Conservation (phyloP, 225 moss, liverwort and hornwort genomes). For the Bryum argenteum region DNA sequence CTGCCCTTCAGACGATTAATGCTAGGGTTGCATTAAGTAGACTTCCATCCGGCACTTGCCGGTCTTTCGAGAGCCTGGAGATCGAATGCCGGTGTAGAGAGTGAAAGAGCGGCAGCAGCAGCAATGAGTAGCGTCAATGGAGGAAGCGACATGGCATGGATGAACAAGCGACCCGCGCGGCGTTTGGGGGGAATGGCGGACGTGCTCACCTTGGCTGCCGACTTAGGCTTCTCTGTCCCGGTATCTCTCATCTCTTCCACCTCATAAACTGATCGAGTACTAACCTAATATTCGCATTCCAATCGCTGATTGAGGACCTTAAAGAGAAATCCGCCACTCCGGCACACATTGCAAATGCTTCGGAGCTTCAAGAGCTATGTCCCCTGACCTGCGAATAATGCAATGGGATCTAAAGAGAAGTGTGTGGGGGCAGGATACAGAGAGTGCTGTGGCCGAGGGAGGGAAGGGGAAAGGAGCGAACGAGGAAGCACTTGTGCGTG, state of each 20-base stretch:
- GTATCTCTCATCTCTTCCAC: slow-evolving; percentile 10
- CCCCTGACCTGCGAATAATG: background rate
- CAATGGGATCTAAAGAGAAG: slow-evolving; percentile 21
- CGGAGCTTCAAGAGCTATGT: background rate
- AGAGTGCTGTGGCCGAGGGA: slow-evolving; percentile 55
- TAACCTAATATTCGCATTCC: too few species aligned
- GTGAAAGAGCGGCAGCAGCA: background rate
- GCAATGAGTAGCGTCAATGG: slow-evolving; percentile 51
- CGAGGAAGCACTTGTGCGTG: slow-evolving; percentile 84
- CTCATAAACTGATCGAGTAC: too few species aligned
- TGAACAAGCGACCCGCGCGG: slow-evolving; percentile 77
- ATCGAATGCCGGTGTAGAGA: slow-evolving; percentile 1
- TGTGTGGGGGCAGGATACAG: slow-evolving; percentile 50
- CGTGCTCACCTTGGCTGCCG: slow-evolving; percentile 83
- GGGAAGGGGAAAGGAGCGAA: slow-evolving; percentile 56
- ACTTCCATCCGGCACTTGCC: background rate
- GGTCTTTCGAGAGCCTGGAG: background rate
- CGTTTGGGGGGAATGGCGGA: slow-evolving; percentile 98
- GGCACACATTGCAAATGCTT: slow-evolving; percentile 4
- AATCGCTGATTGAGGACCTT: too few species aligned
- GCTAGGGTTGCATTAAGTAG: slow-evolving; percentile 24
- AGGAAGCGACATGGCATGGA: slow-evolving; percentile 67
- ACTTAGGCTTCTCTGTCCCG: slow-evolving; percentile 66
- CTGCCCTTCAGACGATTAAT: background rate
- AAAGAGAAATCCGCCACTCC: slow-evolving; percentile 31